Conservation (phyloP, 176 grass and related monocot genomes). For the Zea luxurians region DNA sequence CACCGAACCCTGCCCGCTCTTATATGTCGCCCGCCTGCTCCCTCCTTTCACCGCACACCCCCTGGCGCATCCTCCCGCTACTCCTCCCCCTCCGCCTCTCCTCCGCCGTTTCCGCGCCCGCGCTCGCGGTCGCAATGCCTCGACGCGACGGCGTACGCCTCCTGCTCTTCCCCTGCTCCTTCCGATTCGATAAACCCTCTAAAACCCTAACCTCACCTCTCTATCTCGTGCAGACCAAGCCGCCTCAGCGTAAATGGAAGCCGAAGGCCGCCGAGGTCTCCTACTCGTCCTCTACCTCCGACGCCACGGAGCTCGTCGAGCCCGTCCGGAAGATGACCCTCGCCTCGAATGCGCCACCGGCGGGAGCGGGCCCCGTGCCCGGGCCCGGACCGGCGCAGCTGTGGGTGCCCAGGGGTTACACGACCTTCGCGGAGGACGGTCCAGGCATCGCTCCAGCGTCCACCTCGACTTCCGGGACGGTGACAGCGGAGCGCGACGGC, state of each 20-base stretch:
- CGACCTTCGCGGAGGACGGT: slow-evolving; percentile 5
- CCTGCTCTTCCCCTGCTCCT: not conserved
- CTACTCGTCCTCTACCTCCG: not conserved
- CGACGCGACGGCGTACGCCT: slow-evolving; percentile 32
- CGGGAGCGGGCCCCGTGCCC: not conserved
- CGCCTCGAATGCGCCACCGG: not conserved
- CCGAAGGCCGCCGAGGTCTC: slow-evolving; percentile 28
- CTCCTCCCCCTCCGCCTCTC: slow-evolving; percentile 39
- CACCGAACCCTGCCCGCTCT: not conserved
- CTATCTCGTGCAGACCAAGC: slow-evolving; percentile 29
- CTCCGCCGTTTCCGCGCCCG: slow-evolving; percentile 4
- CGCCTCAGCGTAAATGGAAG: slow-evolving; percentile 45
- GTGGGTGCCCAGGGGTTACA: slow-evolving; percentile 59
- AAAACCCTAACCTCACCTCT: not conserved
- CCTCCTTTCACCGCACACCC: slow-evolving; percentile 20
- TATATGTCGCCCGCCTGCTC: slow-evolving; percentile 35
- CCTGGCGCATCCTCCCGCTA: slow-evolving; percentile 40
- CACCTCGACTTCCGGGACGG: slow-evolving; percentile 18
- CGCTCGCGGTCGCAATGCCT: slow-evolving; percentile 29
- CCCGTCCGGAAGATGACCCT: slow-evolving; percentile 39
- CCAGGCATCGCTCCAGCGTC: not conserved
- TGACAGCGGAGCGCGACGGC: slow-evolving; percentile 12
- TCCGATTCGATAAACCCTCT: not conserved
- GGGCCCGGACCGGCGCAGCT: slow-evolving; percentile 8
- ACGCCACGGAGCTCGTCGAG: slow-evolving; percentile 3